A percentile compares a stretch with the other conserved stretches of the same genome.
phyloP scores from a whole-genome alignment of 495 filamentous ascomycete species.

The Daldinia concentrica region DNA sequence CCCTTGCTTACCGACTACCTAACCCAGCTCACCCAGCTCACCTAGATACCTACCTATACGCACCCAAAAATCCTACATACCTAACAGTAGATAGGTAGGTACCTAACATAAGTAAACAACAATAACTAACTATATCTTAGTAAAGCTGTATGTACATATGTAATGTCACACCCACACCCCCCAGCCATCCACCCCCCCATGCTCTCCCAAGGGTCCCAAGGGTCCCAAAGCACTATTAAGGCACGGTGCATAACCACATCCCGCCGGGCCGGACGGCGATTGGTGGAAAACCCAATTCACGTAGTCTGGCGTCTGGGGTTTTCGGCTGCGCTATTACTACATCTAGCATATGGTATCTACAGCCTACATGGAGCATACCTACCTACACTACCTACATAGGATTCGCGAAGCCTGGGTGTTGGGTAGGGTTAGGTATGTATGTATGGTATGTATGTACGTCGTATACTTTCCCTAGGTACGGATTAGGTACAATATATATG shows the following conservation, averaged over 20 bases:
- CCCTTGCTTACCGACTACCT: background rate
- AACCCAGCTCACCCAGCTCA: background rate
- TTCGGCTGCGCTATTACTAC: slow-evolving; percentile 5
- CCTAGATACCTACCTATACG: background rate
- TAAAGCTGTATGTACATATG: too few relatives aligned
- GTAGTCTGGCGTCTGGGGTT: background rate
- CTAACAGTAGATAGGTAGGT: too few relatives aligned
- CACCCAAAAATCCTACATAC: too few relatives aligned
- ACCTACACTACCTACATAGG: too few relatives aligned
- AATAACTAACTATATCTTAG: too few relatives aligned
- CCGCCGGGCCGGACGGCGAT: background rate
- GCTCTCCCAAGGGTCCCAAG: background rate
- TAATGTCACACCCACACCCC: background rate
- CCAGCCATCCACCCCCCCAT: background rate
- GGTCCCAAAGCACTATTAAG: background rate
- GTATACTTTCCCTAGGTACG: too few relatives aligned
- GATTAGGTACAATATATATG: too few relatives aligned
- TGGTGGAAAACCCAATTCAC: background rate
- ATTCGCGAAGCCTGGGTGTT: too few relatives aligned
- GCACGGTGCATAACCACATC: background rate
- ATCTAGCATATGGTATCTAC: background rate
- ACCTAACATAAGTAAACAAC: too few relatives aligned
- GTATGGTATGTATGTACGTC: too few relatives aligned
- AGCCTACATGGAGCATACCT: too few relatives aligned
- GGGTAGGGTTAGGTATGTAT: background rate